Conservation (phyloP, 257 asterid genomes). For the Asclepias syriaca region DNA sequence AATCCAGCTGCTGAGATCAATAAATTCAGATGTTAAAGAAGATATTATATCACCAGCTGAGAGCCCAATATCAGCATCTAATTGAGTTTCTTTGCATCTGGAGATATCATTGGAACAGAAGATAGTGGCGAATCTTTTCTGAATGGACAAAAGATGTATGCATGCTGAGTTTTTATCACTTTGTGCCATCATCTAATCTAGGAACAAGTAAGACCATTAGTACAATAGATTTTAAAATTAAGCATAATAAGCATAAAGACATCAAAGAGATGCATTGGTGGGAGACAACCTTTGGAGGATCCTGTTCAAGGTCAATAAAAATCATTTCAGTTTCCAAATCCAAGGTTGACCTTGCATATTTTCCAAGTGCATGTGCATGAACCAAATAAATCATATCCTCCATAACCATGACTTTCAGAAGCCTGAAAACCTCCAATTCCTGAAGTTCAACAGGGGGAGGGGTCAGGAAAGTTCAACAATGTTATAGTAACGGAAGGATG, state of each 20-base stretch:
- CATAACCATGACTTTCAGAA: conserved; percentile 59
- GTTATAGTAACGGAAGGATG: not conserved
- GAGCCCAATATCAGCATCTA: conserved; percentile 14
- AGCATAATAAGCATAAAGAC: not conserved
- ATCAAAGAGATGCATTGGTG: not conserved
- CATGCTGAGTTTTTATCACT: conserved; percentile 33
- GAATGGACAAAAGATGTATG: conserved; percentile 54
- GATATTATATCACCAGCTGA: conserved; percentile 20
- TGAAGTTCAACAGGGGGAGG: conserved; percentile 21
- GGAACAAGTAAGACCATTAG: conserved; percentile 7
- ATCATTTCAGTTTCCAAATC: conserved; percentile 29
- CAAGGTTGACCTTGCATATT: conserved; percentile 44
- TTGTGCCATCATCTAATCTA: conserved; percentile 41
- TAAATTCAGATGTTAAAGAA: conserved; percentile 35
- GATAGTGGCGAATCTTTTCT: conserved; percentile 45
- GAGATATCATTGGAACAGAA: conserved; percentile 38
- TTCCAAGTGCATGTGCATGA: conserved; percentile 41
- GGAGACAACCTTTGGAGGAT: conserved; percentile 62
- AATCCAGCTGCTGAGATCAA: conserved; percentile 71
- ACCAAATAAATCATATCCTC: conserved; percentile 82
- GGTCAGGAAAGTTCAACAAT: not conserved
- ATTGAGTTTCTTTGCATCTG: conserved; percentile 20
- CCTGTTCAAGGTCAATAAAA: conserved; percentile 63
- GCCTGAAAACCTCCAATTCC: conserved; percentile 52
- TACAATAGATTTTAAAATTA: not conserved